Evolutionary conservation across 176 grass and related monocot species (phyloP).

Genomic region (Olyra latifolia): DNA sequence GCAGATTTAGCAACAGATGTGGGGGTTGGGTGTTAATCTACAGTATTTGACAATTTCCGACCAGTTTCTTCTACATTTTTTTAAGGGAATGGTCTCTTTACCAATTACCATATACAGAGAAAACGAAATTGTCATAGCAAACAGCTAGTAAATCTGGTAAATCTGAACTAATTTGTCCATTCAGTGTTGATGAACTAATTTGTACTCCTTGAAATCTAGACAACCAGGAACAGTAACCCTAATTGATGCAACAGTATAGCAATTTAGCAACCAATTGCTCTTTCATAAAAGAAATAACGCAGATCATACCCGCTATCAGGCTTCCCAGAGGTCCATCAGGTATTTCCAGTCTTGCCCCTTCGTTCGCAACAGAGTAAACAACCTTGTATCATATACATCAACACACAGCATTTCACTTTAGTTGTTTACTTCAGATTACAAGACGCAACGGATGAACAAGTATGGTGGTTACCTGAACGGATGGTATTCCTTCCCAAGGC

Average conservation of each 20-base stretch:
- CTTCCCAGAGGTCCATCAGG: slow-evolving; percentile 90
- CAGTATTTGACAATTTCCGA: neutral
- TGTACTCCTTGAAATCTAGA: neutral
- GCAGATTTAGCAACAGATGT: neutral
- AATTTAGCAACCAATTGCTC: neutral
- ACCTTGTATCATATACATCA: slow-evolving; percentile 53
- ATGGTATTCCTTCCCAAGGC: slow-evolving; percentile 81
- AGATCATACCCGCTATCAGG: slow-evolving; percentile 74
- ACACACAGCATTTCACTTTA: slow-evolving; percentile 9
- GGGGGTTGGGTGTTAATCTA: neutral
- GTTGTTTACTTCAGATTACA: slow-evolving; percentile 9
- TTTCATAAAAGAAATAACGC: slow-evolving; percentile 21
- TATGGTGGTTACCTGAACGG: slow-evolving; percentile 72
- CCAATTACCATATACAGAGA: neutral
- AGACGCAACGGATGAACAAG: neutral
- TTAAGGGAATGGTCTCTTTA: neutral
- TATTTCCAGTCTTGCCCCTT: slow-evolving; percentile 87
- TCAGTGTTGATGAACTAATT: neutral
- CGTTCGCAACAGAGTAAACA: slow-evolving; percentile 88
- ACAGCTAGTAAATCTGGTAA: neutral
- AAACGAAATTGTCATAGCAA: neutral
- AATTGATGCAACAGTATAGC: neutral
- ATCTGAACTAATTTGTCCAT: neutral
- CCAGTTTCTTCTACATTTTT: slow-evolving; percentile 11
- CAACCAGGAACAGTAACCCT: neutral